A percentile compares a stretch with the other conserved stretches of the same genome.
Evolutionary conservation across 805 yeast genomes (phyloP).

Genomic region (Wickerhamiella vanderwaltii): DNA sequence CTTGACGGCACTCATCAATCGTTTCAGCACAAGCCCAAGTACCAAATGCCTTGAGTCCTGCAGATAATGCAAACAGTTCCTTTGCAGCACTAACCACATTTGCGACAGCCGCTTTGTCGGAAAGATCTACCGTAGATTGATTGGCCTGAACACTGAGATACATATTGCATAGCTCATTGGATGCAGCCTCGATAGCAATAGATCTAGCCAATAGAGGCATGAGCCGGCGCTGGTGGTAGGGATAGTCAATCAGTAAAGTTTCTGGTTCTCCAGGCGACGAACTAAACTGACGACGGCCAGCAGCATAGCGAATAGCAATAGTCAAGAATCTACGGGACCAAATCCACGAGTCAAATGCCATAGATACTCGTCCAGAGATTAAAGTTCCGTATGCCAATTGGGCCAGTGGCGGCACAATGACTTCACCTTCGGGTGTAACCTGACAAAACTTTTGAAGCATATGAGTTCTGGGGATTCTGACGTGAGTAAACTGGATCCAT

Average conservation of each 20-base stretch:
- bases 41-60: constrained; percentile 67
- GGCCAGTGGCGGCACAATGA: constrained; percentile 61
- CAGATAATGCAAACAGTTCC: constrained; percentile 64
- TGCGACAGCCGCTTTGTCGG: constrained; percentile 34
- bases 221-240: constrained; percentile 73
- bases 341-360: constrained; percentile 73
- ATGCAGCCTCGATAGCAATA: constrained; percentile 57
- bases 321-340: constrained; percentile 62
- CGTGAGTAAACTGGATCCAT: constrained; percentile 78
- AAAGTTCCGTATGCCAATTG: constrained; percentile 74
- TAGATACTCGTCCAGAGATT: constrained; percentile 67
- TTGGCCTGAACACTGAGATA: constrained; percentile 39
- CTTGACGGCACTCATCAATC: constrained; percentile 74
- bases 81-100: constrained; percentile 48
- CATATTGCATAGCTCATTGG: constrained; percentile 43
- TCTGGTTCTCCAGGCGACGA: constrained; percentile 33
- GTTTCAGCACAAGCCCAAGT: constrained; percentile 67
- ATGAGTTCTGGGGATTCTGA: constrained; percentile 61
- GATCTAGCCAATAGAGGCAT: constrained; percentile 67
- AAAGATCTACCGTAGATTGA: constrained; percentile 29
- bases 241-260: constrained; percentile 62
- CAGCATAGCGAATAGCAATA: constrained; percentile 70
- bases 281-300: constrained; percentile 70
- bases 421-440: constrained; percentile 50
- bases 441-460: constrained; percentile 65